Percentiles rank a stretch among this genome's conserved stretches.
These are phyloP conservation scores for Lecanoromycetidae sp. DNA, from an alignment of 2,329 filamentous ascomycete species.

Conservation along the genomic window DNA sequence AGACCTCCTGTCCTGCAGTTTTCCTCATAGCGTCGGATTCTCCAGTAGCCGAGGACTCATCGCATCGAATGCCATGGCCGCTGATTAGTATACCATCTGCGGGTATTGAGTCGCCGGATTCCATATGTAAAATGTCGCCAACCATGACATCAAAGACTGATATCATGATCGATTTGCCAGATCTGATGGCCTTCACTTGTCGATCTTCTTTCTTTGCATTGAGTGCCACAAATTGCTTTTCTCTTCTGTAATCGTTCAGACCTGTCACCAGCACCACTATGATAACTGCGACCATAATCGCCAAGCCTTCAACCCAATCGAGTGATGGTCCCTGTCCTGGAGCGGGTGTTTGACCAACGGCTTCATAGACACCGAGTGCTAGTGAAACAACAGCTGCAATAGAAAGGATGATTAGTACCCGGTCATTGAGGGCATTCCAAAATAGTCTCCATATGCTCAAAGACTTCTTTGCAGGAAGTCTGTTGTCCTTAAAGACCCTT, in stretches of 20 bases:
- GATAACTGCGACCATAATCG: constrained; percentile 52
- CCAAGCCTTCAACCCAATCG: constrained; percentile 57
- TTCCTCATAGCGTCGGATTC: constrained; percentile 64
- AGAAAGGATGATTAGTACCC: constrained; percentile 58
- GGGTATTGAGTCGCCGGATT: constrained; percentile 57
- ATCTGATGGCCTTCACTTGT: constrained; percentile 54
- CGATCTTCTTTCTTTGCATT: constrained; percentile 53
- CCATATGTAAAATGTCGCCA: constrained; percentile 57
- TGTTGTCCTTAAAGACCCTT: constrained; percentile 49
- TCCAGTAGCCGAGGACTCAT: constrained; percentile 62
- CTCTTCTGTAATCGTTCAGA: constrained; percentile 56
- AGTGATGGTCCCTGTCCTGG: constrained; percentile 35
- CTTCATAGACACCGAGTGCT: constrained; percentile 58
- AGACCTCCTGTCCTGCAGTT: constrained; percentile 47
- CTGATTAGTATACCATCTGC: constrained; percentile 59
- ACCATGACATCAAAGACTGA: constrained; percentile 56
- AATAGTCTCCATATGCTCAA: constrained; percentile 48
- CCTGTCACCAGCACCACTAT: constrained; percentile 54
- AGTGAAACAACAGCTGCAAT: constrained; percentile 57
- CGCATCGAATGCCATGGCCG: constrained; percentile 55
- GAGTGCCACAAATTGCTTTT: constrained; percentile 51
- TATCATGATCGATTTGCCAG: constrained; percentile 51
- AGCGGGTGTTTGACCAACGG: constrained; percentile 28
- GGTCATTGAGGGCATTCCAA: constrained; percentile 63
- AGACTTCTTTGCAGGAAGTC: constrained; percentile 50